These are phyloP conservation scores for Simmondsia chinensis DNA, from an alignment of 148 eudicot species.

Conservation along the genomic window DNA sequence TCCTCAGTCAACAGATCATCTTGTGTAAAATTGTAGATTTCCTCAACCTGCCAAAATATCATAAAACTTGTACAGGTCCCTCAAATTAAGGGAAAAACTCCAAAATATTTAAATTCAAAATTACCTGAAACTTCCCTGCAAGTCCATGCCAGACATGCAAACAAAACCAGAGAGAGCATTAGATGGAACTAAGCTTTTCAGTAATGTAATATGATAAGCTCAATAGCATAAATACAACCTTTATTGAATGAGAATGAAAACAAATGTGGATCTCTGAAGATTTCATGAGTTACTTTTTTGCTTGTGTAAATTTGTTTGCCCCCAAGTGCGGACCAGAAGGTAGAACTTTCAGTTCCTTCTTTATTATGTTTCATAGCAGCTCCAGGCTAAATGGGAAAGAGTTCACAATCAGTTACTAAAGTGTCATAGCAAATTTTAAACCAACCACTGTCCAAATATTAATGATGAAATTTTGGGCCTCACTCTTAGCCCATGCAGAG, in stretches of 20 bases:
- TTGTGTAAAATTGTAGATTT: conserved; percentile 85
- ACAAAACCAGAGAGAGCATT: conserved; percentile 16
- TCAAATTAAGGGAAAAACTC: neutral
- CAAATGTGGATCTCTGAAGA: conserved; percentile 84
- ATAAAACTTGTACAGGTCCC: neutral
- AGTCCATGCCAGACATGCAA: conserved; percentile 17
- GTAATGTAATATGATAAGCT: no score
- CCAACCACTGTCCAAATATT: no score
- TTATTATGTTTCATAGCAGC: conserved; percentile 64
- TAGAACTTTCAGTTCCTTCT: conserved; percentile 97
- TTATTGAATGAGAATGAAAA: conserved; percentile 54
- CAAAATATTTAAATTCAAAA: conserved; percentile 5
- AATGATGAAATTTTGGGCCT: no score
- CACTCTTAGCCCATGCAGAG: no score
- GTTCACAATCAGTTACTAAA: conserved; percentile 3
- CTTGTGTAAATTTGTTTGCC: conserved; percentile 82
- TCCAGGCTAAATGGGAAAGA: conserved; percentile 59
- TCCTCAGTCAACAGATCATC: conserved; percentile 98
- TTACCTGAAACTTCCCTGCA: conserved; percentile 92
- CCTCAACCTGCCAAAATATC: conserved; percentile 90
- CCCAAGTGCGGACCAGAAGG: conserved; percentile 92
- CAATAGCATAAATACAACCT: conserved; percentile 43
- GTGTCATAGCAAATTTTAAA: neutral
- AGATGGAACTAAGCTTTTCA: conserved; percentile 13
- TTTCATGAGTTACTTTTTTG: conserved; percentile 63